Conservation (phyloP, 768 basidiomycete genomes). For the Trichaptum fuscoviolaceum region DNA sequence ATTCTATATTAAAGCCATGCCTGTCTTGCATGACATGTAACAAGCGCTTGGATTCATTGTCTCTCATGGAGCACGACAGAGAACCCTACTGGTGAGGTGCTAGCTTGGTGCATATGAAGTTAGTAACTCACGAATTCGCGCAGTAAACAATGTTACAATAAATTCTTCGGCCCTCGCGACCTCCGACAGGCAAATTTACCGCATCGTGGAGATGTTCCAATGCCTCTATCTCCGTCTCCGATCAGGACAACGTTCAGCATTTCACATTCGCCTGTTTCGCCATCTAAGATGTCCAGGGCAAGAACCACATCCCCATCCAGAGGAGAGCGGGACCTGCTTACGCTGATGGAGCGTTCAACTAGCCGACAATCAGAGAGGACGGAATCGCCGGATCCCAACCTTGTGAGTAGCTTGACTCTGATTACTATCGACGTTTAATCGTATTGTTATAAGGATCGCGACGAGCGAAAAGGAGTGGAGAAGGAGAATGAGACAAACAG, state of each 20-base stretch:
- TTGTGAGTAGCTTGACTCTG: background rate
- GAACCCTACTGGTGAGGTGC: slow-evolving; percentile 52
- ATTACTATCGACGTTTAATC: background rate
- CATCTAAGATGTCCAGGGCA: slow-evolving; percentile 14
- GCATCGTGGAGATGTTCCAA: slow-evolving; percentile 32
- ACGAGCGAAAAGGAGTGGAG: background rate
- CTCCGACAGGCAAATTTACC: slow-evolving; percentile 70
- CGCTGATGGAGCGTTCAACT: background rate
- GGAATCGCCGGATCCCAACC: background rate
- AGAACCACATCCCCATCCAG: background rate
- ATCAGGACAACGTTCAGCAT: slow-evolving; percentile 7
- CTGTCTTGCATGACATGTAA: slow-evolving; percentile 71
- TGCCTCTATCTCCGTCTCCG: slow-evolving; percentile 23
- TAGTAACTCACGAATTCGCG: slow-evolving; percentile 11
- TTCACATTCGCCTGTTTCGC: slow-evolving; percentile 25
- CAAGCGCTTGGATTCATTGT: slow-evolving; percentile 72
- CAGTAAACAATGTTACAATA: slow-evolving; percentile 81
- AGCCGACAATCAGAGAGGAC: background rate
- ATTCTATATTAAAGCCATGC: slow-evolving; percentile 46
- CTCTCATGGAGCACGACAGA: slow-evolving; percentile 78
- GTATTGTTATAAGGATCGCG: background rate
- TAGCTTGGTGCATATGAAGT: background rate
- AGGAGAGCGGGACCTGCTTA: background rate
- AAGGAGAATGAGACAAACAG: background rate
- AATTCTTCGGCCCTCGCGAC: slow-evolving; percentile 72